Percentiles rank a stretch among this genome's conserved stretches.
Evolutionary conservation across 176 grass and related monocot genomes (phyloP).

Genomic region (Stipa capillata): DNA sequence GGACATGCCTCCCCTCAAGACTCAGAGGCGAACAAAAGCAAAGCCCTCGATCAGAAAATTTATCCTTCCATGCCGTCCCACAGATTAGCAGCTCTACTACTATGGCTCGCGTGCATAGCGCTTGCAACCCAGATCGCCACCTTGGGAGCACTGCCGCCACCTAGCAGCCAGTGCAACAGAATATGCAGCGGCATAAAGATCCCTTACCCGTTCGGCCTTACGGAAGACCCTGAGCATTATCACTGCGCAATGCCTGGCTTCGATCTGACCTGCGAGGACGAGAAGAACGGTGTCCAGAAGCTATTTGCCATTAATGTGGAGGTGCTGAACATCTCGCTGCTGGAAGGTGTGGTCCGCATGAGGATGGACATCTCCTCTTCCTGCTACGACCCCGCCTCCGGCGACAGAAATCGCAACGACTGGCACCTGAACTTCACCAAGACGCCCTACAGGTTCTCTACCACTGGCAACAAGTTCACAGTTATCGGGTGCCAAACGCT

Average conservation of each 20-base stretch:
- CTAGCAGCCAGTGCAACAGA: no score
- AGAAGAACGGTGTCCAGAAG: background rate
- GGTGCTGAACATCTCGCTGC: background rate
- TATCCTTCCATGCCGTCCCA: background rate
- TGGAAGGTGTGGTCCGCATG: background rate
- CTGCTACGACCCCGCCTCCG: background rate
- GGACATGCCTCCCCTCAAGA: no score
- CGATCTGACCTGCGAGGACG: background rate
- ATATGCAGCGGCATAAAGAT: background rate
- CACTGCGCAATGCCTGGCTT: background rate
- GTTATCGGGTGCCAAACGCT: background rate
- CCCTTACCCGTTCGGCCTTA: background rate
- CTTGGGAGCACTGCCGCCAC: background rate
- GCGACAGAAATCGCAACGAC: no score
- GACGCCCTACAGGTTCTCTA: background rate
- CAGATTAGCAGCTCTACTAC: background rate
- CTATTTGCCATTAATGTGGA: fast-evolving
- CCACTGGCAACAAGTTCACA: constrained; percentile 16
- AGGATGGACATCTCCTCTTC: background rate
- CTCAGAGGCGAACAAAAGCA: no score
- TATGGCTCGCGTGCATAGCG: background rate
- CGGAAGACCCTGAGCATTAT: no score
- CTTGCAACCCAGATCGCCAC: background rate
- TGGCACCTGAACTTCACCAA: fast-evolving
- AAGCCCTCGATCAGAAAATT: no score